Conservation (phyloP, 306 rosid species). For the Prunus campanulata region DNA sequence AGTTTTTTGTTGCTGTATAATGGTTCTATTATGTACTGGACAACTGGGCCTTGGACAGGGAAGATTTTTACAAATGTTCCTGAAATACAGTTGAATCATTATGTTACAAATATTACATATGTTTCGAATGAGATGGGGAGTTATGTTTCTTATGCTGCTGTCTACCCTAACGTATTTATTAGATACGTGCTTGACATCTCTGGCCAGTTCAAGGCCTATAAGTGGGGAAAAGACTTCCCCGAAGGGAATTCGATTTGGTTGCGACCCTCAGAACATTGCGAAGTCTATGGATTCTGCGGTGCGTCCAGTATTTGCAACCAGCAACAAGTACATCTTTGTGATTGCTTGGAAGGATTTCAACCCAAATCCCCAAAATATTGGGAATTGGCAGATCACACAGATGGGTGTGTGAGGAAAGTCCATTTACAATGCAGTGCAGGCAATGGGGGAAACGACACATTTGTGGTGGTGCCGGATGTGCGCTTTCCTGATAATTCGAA, state of each 20-base stretch:
- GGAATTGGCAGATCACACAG: slow-evolving; percentile 3
- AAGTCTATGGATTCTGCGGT: slow-evolving; percentile 26
- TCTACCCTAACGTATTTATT: neutral
- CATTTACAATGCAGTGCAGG: neutral
- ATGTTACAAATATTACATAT: slow-evolving; percentile 6
- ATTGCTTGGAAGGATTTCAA: slow-evolving; percentile 23
- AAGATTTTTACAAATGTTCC: slow-evolving; percentile 6
- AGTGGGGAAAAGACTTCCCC: slow-evolving; percentile 4
- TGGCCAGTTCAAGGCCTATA: slow-evolving; percentile 25
- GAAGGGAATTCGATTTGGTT: slow-evolving; percentile 18
- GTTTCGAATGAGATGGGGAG: slow-evolving; percentile 12
- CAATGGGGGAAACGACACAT: slow-evolving; percentile 3
- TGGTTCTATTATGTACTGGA: slow-evolving; percentile 17
- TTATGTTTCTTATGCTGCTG: slow-evolving; percentile 11
- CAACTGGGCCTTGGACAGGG: slow-evolving; percentile 17
- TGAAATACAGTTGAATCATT: slow-evolving; percentile 3
- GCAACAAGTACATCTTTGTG: slow-evolving; percentile 9
- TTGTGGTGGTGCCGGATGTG: neutral
- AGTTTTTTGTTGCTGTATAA: slow-evolving; percentile 3
- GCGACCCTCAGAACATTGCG: slow-evolving; percentile 8
- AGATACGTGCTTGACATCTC: slow-evolving; percentile 24
- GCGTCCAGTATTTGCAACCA: slow-evolving; percentile 18
- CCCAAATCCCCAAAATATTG: neutral
- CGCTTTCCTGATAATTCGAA: neutral
- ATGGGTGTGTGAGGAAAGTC: slow-evolving; percentile 24